Base-by-base conservation (phyloP, 176 grass and related monocot genomes). In the Canna indica region DNA sequence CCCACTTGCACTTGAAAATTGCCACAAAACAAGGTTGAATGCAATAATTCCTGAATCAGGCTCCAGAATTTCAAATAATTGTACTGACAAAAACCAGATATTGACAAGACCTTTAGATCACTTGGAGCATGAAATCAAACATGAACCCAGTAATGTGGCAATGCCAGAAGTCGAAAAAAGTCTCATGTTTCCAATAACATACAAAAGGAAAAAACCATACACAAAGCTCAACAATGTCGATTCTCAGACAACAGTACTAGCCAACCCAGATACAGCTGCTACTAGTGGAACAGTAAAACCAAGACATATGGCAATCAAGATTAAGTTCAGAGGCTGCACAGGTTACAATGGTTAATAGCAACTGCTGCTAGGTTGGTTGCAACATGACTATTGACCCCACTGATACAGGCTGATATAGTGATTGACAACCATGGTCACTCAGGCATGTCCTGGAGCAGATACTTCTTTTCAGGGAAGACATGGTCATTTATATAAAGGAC, bases 281-380 rank as follows among this genome's bases (percentile, higher is more conserved):
- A 31, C 50, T 8, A 59, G 24, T 59, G 53, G 35, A 73, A 41
- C 35, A 60, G 52, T 73, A 42, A 73, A 61, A 36, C n/a, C 54
- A 9, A 60, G 60, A 73, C 35, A 34, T 20, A 60, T 59, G 24
- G 12, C 71, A 10, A 73, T 73, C 18, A 73, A 73, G 71, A 73
- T 73, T 12, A 73, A 73, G 54, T 59, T 73, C 34, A 42, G 36
- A 73, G 54, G 54, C 54, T 73, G n/a, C 33, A 73, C n/a, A 28
- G 71, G n/a, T 61, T 42, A 73, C 11, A 73, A 17, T 32, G 54
- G 15, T 44, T 36, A 58, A 42, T 30, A 20, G 28, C 26, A 56
- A 34, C 30, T 15, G 32, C 48, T 56, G 70, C 24, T 47, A 25
- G 26, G 47, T 28, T 47, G 65, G 50, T 18, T n/a, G 16, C 15